Conservation (phyloP, 768 basidiomycete species). For the Daedaleopsis nitida region DNA sequence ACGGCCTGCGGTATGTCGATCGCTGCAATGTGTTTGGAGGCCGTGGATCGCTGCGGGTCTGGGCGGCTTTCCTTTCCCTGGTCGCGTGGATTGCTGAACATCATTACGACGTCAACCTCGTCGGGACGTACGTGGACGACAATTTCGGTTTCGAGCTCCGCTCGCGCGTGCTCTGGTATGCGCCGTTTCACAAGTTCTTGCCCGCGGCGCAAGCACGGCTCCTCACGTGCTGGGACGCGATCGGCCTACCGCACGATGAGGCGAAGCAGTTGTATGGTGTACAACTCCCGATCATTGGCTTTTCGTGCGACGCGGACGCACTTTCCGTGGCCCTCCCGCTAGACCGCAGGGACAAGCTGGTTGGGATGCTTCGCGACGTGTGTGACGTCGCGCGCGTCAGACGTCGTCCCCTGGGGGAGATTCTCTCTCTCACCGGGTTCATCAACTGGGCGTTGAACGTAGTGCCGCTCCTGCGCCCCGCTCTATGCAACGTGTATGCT, state of each 20-base stretch:
- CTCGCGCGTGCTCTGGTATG: slow-evolving; percentile 15
- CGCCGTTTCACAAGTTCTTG: slow-evolving; percentile 34
- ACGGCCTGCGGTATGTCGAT: slow-evolving; percentile 33
- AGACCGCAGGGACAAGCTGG: too few relatives aligned
- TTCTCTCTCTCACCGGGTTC: too few relatives aligned
- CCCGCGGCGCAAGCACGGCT: slow-evolving; percentile 37
- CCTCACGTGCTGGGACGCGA: slow-evolving; percentile 41
- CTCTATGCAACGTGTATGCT: slow-evolving; percentile 30
- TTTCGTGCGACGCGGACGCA: slow-evolving; percentile 35
- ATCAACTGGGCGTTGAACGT: too few relatives aligned
- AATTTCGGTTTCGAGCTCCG: slow-evolving; percentile 18
- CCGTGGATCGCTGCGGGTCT: slow-evolving; percentile 30
- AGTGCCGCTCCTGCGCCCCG: slow-evolving; percentile 33
- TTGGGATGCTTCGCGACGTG: too few relatives aligned
- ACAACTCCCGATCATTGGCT: slow-evolving; percentile 40
- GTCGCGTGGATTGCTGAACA: slow-evolving; percentile 41
- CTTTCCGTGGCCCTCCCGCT: too few relatives aligned
- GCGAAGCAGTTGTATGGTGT: slow-evolving; percentile 40
- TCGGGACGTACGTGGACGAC: slow-evolving; percentile 41
- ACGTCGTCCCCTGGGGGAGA: too few relatives aligned
- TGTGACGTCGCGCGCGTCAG: too few relatives aligned
- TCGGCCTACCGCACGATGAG: slow-evolving; percentile 41
- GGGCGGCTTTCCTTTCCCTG: slow-evolving; percentile 28
- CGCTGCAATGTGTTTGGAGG: slow-evolving; percentile 32
- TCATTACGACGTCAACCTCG: slow-evolving; percentile 15